phyloP scores from a whole-genome alignment of 805 yeast species.

The Ogataea populi-albae region DNA sequence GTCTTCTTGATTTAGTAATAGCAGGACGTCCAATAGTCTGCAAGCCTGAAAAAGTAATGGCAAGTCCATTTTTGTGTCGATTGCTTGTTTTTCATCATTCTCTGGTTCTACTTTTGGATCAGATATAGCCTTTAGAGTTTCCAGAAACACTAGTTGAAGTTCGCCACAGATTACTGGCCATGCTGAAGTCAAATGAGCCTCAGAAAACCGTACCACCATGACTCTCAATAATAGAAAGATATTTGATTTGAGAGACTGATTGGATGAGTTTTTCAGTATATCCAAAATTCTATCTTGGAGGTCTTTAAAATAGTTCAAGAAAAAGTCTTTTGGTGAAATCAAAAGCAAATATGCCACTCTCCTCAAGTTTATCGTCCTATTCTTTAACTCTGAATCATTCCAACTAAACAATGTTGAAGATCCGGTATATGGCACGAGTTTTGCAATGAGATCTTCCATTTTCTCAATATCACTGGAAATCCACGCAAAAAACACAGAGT shows the following conservation, averaged over 20 bases:
- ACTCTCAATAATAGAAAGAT: constrained; percentile 62
- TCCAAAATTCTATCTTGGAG: constrained; percentile 35
- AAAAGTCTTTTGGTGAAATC: constrained; percentile 58
- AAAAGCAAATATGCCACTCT: constrained; percentile 64
- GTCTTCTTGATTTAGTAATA: constrained; percentile 71
- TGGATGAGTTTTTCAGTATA: constrained; percentile 30
- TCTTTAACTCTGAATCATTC: constrained; percentile 34
- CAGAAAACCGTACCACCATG: constrained; percentile 58
- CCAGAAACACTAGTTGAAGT: constrained; percentile 50
- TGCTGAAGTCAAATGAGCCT: constrained; percentile 58
- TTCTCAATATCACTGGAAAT: constrained; percentile 59
- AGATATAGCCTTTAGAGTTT: constrained; percentile 26
- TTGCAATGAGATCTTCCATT: constrained; percentile 48
- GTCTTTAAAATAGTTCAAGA: constrained; percentile 48
- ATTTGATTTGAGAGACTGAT: constrained; percentile 37
- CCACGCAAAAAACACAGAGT: constrained; percentile 59
- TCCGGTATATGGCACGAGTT: constrained; percentile 47
- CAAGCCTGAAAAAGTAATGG: constrained; percentile 55
- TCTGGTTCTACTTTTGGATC: constrained; percentile 15
- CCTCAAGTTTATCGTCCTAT: constrained; percentile 42
- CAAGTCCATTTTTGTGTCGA: constrained; percentile 35
- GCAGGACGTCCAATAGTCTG: constrained; percentile 72
- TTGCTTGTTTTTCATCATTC: constrained; percentile 6
- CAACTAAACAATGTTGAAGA: constrained; percentile 47
- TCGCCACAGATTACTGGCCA: constrained; percentile 71